These are phyloP conservation scores for Carex arenaria DNA, from an alignment of 202 grass and related monocot species.

Conservation along the genomic window DNA sequence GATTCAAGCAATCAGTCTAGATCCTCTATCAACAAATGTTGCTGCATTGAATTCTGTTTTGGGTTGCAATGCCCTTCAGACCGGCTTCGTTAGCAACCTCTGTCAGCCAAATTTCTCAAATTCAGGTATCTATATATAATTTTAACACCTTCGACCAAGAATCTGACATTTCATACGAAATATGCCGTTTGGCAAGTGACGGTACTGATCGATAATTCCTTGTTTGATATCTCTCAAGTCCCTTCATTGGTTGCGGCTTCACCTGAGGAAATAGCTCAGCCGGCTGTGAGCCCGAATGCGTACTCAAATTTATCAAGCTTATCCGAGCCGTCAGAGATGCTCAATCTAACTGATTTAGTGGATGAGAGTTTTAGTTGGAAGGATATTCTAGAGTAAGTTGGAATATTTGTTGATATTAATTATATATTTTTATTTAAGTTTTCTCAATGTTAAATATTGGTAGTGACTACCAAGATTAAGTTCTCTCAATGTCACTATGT, in stretches of 20 bases:
- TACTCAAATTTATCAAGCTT: not conserved
- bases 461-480: not conserved
- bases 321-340: not conserved
- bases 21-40: not conserved
- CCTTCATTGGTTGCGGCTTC: slow-evolving; percentile 20
- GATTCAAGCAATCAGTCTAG: not conserved
- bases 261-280: not conserved
- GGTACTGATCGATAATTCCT: not conserved
- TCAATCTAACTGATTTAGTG: not conserved
- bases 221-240: slow-evolving; percentile 7
- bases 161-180: not conserved
- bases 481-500: not conserved
- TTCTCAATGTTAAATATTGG: not conserved
- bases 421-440: not conserved
- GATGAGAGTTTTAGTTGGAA: not conserved
- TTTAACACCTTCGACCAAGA: not conserved
- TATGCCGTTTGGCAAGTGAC: not conserved
- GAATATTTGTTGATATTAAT: not conserved
- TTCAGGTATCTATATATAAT: not conserved
- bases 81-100: not conserved
- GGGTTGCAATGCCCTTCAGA: not conserved
- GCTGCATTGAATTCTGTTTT: not conserved
- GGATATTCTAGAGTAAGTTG: not conserved
- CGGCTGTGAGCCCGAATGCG: not conserved
- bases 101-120: not conserved